Evolutionary conservation across 306 rosid genomes (phyloP).

Genomic region (Potentilla sterilis): DNA sequence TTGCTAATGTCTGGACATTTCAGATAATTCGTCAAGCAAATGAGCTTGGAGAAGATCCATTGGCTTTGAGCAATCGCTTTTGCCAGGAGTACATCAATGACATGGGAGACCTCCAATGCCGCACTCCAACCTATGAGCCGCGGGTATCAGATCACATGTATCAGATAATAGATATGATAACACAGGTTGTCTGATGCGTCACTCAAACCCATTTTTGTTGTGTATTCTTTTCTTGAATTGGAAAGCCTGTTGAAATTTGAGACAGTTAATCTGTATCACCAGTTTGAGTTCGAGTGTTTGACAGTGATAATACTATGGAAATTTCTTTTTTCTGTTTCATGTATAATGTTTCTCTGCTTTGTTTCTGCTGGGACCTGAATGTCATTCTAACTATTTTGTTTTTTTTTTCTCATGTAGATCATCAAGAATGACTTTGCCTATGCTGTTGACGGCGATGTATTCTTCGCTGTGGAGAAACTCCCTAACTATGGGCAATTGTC

Average conservation of each 20-base stretch:
- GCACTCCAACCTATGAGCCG: constrained; percentile 75
- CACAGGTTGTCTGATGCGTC: constrained; percentile 51
- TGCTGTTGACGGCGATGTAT: constrained; percentile 82
- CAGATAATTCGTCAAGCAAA: constrained; percentile 89
- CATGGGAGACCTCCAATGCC: constrained; percentile 80
- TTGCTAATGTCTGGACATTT: constrained; percentile 33
- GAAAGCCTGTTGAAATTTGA: neutral
- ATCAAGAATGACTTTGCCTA: constrained; percentile 71
- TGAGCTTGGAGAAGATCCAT: constrained; percentile 78
- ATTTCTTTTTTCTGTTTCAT: neutral
- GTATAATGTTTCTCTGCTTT: neutral
- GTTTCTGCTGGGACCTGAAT: neutral
- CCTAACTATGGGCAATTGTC: constrained; percentile 81
- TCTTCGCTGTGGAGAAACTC: constrained; percentile 74
- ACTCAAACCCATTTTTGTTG: neutral
- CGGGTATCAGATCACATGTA: constrained; percentile 89
- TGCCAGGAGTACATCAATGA: constrained; percentile 79
- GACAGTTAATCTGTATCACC: neutral
- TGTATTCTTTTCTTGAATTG: neutral
- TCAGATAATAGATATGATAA: constrained; percentile 78
- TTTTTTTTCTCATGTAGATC: constrained; percentile 53
- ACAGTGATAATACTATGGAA: neutral
- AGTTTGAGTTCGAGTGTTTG: neutral
- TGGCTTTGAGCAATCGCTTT: constrained; percentile 63
- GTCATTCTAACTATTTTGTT: neutral